Evolutionary conservation across 2,329 filamentous ascomycete genomes (phyloP), one percentile per base, ranked within the genome.

Genomic region (Claviceps digitariae): DNA sequence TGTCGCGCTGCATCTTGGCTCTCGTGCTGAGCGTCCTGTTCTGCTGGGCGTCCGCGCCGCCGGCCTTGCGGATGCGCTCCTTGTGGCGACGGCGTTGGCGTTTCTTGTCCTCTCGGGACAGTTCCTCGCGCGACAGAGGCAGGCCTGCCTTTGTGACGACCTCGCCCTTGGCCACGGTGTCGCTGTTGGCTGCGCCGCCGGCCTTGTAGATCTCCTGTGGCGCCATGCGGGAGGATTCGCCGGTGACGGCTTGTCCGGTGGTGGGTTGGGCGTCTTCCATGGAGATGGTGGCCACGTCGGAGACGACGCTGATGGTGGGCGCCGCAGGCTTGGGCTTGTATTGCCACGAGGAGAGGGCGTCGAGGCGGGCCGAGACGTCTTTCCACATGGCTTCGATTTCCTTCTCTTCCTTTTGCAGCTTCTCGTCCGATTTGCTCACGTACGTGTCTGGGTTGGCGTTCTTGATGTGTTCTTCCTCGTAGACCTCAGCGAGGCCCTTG

Each of bases 211-310:
- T 77, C 69, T 98, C 93, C 65, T 97, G 93, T 2, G 93, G 93
- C 47, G 93, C 93, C 56, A 98, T 79, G 74, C 86, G 86, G 63
- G 84, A 87, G 58, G 81, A 74, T 47, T 77, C 79, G 52, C 81
- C 81, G 15, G 76, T 75, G 55, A 90, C 81, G 44, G 86, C 87
- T 63, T 84, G 83, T 45, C 87, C 86, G 0, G 85, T 88, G 17
- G 86, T 84, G 8, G 93, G 91, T 62, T 95, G 86, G 1, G 90
- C 91, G 64, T 98, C 93, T 72, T 98, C 93, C 86, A 97, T 95
- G 59, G 81, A 78, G 58, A 97, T 84, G 3, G 87, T 89, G n/a
- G 90, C 88, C 4, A 93, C 87, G 69, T 97, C 91, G 27, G 88
- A 79, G 36, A 96, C 85, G 53, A 96, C 86, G 45, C 87, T 90